Evolutionary conservation across 2,329 filamentous ascomycete genomes (phyloP).

Genomic region (Ophiocordyceps camponoti-floridani): DNA sequence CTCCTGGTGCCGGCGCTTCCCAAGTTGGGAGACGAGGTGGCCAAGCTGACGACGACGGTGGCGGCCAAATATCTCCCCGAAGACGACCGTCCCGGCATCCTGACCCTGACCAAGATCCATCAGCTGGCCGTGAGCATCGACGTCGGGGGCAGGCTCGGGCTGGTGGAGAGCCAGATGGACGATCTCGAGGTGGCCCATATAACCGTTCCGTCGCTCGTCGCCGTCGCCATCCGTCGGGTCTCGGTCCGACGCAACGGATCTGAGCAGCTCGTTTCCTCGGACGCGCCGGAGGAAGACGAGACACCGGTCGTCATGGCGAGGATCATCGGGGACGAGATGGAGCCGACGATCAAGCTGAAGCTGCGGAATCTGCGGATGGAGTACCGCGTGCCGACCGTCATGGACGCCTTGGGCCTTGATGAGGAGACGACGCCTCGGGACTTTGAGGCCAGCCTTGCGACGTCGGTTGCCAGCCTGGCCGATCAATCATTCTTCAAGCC

Average conservation of each 20-base stretch:
- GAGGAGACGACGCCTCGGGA: slow-evolving; percentile 52
- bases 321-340: slow-evolving; percentile 86
- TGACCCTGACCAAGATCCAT: slow-evolving; percentile 54
- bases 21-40: slow-evolving; percentile 58
- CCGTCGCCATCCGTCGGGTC: slow-evolving; percentile 52
- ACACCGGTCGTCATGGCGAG: slow-evolving; percentile 59
- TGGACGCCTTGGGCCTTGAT: slow-evolving; percentile 57
- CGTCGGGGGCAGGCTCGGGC: slow-evolving; percentile 52
- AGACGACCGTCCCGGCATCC: slow-evolving; percentile 77
- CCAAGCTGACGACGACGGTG: slow-evolving; percentile 60
- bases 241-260: slow-evolving; percentile 42
- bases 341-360: slow-evolving; percentile 77
- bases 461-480: slow-evolving; percentile 62
- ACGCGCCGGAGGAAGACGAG: slow-evolving; percentile 1
- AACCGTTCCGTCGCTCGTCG: slow-evolving; percentile 64
- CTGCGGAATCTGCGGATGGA: slow-evolving; percentile 72
- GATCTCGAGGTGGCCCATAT: slow-evolving; percentile 65
- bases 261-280: slow-evolving; percentile 53
- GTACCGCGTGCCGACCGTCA: slow-evolving; percentile 69
- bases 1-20: slow-evolving; percentile 47
- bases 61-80: slow-evolving; percentile 88
- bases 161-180: slow-evolving; percentile 35
- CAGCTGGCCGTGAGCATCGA: slow-evolving; percentile 43
- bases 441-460: slow-evolving; percentile 56
- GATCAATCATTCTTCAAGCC: slow-evolving; percentile 29